phyloP scores from a whole-genome alignment of 2,329 filamentous ascomycete species.

The Trichoderma endophyticum region DNA sequence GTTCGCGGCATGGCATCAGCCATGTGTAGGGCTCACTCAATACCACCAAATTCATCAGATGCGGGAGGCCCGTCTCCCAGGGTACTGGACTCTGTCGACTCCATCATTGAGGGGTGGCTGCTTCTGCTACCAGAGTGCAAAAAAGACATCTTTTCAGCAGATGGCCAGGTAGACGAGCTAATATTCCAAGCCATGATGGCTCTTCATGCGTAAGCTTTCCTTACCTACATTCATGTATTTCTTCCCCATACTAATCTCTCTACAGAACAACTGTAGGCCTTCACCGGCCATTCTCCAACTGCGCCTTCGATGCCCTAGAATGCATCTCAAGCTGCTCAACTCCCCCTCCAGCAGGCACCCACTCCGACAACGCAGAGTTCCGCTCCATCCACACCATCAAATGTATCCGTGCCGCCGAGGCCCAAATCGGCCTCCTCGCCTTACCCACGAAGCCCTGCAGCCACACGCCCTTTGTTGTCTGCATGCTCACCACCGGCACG shows the following conservation, averaged over 20 bases:
- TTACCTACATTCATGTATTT: too few species aligned
- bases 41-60: constrained; percentile 19
- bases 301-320: constrained; percentile 38
- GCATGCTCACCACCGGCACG: constrained; percentile 40
- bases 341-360: constrained; percentile 19
- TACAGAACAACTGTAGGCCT: constrained; percentile 32
- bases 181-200: constrained; percentile 82
- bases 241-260: background rate
- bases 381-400: constrained; percentile 39
- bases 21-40: constrained; percentile 27
- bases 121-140: constrained; percentile 35
- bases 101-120: constrained; percentile 38
- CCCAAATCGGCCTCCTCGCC: constrained; percentile 38
- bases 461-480: constrained; percentile 40
- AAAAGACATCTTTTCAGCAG: constrained; percentile 31
- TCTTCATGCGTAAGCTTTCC: constrained; percentile 44
- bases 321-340: constrained; percentile 37
- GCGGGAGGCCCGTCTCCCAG: constrained; percentile 23
- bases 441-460: constrained; percentile 34
- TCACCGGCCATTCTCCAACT: constrained; percentile 39
- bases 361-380: constrained; percentile 23
- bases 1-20: constrained; percentile 39
- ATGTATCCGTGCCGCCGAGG: constrained; percentile 36
- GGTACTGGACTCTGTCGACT: constrained; percentile 35
- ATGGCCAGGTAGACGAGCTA: constrained; percentile 61